Base-by-base conservation (phyloP, 768 basidiomycete genomes). In the Lentinula guzmanii region DNA sequence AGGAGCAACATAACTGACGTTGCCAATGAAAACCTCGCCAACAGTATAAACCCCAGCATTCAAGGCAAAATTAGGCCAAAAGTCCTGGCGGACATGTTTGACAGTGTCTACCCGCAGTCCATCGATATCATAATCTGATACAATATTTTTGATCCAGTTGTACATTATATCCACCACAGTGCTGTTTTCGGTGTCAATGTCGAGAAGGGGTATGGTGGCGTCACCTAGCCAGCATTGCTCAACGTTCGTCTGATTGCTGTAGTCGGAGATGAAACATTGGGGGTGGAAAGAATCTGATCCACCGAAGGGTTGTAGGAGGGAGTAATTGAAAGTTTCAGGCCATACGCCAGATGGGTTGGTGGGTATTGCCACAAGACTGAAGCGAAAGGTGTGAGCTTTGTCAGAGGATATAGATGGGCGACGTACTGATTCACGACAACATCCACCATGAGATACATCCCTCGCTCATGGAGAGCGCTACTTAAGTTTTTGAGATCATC, bases 151-250 rank as follows among this genome's bases (percentile, higher is more conserved):
- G 70, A 91, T 80, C 89, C 89, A 91, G 16, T 68, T 65, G 58
- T 82, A 76, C 72, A 84, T 83, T 5, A 73, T 79, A 6, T 74
- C 70, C 9, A 82, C 77, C 39, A 91, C 85, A 13, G 67, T 68
- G 2, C 75, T 68, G 62, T 88, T 78, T 70, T 90, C 82, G 16
- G 91, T 92, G 73, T 91, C 82, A 63, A 92, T 65, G 67, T 92
- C 90, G 0, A 85, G 76, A 0, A 91, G 77, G 18, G 87, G 78
- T 41, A 91, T 81, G 1, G 69, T 70, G 8, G 73, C 72, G 65
- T 91, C 88, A 2, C 91, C 91, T 3, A 93, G 75, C 88, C 89
- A 92, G 72, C 89, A 90, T 72, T 88, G 83, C 65, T 86, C 79
- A 43, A 78, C 70, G 39, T 73, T 69, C 51, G 85, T 84, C 31